phyloP scores from a whole-genome alignment of 2,329 filamentous ascomycete species.

The Exophiala bonariae region DNA sequence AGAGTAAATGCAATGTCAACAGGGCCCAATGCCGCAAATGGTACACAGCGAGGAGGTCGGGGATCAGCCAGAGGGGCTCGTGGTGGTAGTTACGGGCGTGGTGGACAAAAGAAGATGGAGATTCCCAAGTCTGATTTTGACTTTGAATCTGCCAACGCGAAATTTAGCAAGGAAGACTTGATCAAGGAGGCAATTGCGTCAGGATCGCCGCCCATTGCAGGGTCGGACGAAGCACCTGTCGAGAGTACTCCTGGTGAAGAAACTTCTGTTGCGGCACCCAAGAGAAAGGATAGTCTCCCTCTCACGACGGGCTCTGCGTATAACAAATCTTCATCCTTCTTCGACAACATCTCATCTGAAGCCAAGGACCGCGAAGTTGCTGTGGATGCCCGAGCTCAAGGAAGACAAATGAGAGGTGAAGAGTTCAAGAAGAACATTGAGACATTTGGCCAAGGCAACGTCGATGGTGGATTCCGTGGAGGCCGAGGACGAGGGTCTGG shows the following conservation, averaged over 20 bases:
- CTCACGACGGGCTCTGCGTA: slow-evolving; percentile 59
- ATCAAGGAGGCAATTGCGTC: slow-evolving; percentile 84
- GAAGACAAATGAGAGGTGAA: slow-evolving; percentile 85
- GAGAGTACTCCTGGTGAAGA: slow-evolving; percentile 31
- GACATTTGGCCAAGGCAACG: slow-evolving; percentile 94
- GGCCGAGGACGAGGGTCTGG: slow-evolving; percentile 76
- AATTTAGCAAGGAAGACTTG: slow-evolving; percentile 84
- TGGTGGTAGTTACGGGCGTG: slow-evolving; percentile 41
- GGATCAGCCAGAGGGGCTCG: slow-evolving; percentile 44
- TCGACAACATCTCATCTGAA: slow-evolving; percentile 97
- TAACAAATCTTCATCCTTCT: slow-evolving; percentile 88
- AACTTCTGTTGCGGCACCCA: slow-evolving; percentile 35
- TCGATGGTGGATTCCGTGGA: slow-evolving; percentile 81
- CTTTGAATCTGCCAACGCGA: slow-evolving; percentile 81
- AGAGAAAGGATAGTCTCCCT: slow-evolving; percentile 24
- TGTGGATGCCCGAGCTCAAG: slow-evolving; percentile 65
- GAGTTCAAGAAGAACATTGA: slow-evolving; percentile 96
- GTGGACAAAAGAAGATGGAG: slow-evolving; percentile 66
- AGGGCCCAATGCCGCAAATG: slow-evolving; percentile 35
- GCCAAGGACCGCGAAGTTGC: slow-evolving; percentile 82
- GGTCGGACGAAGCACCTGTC: slow-evolving; percentile 47
- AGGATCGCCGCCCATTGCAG: slow-evolving; percentile 63
- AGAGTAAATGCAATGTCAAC: slow-evolving; percentile 49
- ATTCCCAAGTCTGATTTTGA: slow-evolving; percentile 91
- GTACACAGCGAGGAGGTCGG: slow-evolving; percentile 38